A percentile compares a stretch with the other conserved stretches of the same genome.
Conservation (phyloP, 2,329 filamentous ascomycete species). For the Neofusicoccum kwambonambiense region DNA sequence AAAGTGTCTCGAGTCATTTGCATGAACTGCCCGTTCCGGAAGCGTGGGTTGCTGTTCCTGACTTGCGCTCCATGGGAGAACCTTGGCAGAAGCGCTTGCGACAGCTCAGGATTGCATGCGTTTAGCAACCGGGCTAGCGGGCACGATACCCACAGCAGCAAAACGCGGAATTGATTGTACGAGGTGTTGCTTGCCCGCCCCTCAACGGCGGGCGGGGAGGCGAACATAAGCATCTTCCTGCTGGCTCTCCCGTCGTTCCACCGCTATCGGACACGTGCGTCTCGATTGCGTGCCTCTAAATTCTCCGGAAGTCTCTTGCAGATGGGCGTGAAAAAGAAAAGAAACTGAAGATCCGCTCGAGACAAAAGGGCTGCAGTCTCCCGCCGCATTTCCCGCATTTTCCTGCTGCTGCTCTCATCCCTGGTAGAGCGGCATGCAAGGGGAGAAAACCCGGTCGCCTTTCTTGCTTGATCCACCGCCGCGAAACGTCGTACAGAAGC, state of each 20-base stretch:
- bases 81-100: not conserved
- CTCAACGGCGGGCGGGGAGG: too few relatives aligned
- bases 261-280: not conserved
- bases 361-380: too few relatives aligned
- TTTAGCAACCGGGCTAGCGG: not conserved
- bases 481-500: too few relatives aligned
- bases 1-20: not conserved
- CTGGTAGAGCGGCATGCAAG: too few relatives aligned
- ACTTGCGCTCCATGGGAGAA: not conserved
- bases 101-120: not conserved
- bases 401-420: too few relatives aligned
- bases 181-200: too few relatives aligned
- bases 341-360: not conserved
- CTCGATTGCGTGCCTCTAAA: not conserved
- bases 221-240: too few relatives aligned
- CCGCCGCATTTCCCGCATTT: too few relatives aligned
- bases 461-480: too few relatives aligned
- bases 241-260: not conserved
- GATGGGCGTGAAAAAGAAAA: not conserved
- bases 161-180: too few relatives aligned
- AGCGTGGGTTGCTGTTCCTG: not conserved
- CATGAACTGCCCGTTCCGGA: slow-evolving; percentile 3
- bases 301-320: not conserved
- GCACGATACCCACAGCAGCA: not conserved
- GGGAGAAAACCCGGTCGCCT: too few relatives aligned